phyloP scores from a whole-genome alignment of 2,329 filamentous ascomycete species.

The Ambrosiella beaveri region DNA sequence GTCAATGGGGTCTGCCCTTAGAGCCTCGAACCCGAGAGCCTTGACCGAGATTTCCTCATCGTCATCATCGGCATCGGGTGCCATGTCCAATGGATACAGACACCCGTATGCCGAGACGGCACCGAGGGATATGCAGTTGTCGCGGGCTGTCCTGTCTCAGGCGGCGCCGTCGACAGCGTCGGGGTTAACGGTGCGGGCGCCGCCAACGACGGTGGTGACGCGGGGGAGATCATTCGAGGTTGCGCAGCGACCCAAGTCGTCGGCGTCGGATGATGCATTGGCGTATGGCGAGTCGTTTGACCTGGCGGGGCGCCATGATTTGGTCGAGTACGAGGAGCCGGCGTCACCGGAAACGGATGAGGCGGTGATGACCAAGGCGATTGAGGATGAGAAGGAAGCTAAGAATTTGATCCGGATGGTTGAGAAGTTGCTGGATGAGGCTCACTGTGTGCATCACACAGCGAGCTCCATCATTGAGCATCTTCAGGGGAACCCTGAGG shows the following conservation, averaged over 20 bases:
- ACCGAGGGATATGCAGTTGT: conserved; percentile 15
- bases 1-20: conserved; percentile 25
- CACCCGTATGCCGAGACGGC: conserved; percentile 28
- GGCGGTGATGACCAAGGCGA: conserved; percentile 26
- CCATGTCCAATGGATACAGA: conserved; percentile 18
- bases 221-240: too few relatives aligned
- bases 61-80: conserved; percentile 27
- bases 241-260: too few relatives aligned
- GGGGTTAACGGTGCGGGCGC: conserved; percentile 14
- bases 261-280: conserved; percentile 45
- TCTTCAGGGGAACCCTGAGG: conserved; percentile 55
- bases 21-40: conserved; percentile 34
- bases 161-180: conserved; percentile 19
- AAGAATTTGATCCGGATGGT: conserved; percentile 52
- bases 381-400: conserved; percentile 36
- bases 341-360: conserved; percentile 19
- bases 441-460: conserved; percentile 73
- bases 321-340: conserved; percentile 15
- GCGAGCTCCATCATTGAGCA: conserved; percentile 69
- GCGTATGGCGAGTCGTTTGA: conserved; percentile 76
- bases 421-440: conserved; percentile 66
- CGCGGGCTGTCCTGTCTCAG: conserved; percentile 19
- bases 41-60: conserved; percentile 35
- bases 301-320: conserved; percentile 32
- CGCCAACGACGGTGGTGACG: too few relatives aligned